Base-by-base conservation (phyloP, 257 asterid species). In the Fraxinus quadrangulata region DNA sequence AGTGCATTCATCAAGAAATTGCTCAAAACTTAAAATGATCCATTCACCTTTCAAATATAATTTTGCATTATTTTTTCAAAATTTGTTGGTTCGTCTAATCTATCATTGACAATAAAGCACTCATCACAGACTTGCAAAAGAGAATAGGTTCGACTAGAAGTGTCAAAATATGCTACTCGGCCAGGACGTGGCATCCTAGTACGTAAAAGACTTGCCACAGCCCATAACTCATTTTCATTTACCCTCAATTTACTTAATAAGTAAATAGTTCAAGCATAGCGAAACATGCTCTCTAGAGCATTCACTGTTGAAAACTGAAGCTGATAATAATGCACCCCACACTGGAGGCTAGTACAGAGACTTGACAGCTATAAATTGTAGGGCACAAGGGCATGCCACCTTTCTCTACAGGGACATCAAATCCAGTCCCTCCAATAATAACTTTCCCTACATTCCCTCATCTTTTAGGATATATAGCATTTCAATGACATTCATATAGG, bases 381-480 rank as follows among this genome's bases (percentile, higher is more conserved):
- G 83, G 85, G 79, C 80, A 84, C 70, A 79, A 81, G 81, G 77
- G 78, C 66, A 78, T 82, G 47, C 47, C 16, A 40, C 47, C 47
- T 40, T 74, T 78, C 83, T 80, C 87, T 72, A 85, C 77, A 68
- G 76, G 75, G 91, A 78, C 87, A 87, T 81, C 84, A 75, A 80
- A 47, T 70, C 74, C 47, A 71, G 33, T 67, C 85, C 84, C 77
- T 78, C 77, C 84, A 81, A 75, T 80, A 83, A 86, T 85, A 80
- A 79, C 76, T 81, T 76, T 72, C 79, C 92, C 85, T 73, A 40
- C 78, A 77, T 72, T 80, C 79, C 87, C 91, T 85, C 83, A 85
- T 91, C 92, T 79, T 80, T 81, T 79, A 79, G 80, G 81, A 83
- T 82, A 63, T 13, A 78, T 69, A 33, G 67, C 79, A 75, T 85